phyloP scores from a whole-genome alignment of 139 green algal species.

The Chlorella sp. region DNA sequence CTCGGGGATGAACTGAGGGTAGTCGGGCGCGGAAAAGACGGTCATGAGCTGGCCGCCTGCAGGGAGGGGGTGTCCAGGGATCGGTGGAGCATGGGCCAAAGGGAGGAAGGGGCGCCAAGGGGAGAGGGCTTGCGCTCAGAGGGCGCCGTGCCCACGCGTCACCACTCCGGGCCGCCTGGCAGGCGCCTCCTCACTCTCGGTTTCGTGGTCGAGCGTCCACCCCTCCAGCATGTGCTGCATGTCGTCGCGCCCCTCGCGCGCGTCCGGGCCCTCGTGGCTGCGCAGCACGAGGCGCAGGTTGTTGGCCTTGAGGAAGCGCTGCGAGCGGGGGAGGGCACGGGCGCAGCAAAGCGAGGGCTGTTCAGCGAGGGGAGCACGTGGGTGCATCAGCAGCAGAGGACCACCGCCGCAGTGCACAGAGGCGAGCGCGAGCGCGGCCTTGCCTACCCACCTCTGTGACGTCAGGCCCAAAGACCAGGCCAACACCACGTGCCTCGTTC shows the following conservation, averaged over 20 bases:
- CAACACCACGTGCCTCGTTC: slow-evolving; percentile 87
- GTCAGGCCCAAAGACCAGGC: slow-evolving; percentile 90
- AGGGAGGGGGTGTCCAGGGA: slow-evolving; percentile 11
- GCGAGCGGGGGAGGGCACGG: neutral
- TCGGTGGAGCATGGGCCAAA: too few relatives aligned
- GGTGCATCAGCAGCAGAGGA: neutral
- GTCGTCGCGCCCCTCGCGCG: slow-evolving; percentile 69
- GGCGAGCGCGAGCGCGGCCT: neutral
- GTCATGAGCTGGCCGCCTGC: slow-evolving; percentile 30
- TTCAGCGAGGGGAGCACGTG: neutral
- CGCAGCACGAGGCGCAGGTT: slow-evolving; percentile 70
- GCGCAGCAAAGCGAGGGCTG: too few relatives aligned
- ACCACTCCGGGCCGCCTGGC: too few relatives aligned
- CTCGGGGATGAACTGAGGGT: slow-evolving; percentile 75
- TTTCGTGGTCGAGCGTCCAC: slow-evolving; percentile 86
- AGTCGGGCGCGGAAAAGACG: slow-evolving; percentile 79
- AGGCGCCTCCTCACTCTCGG: slow-evolving; percentile 48
- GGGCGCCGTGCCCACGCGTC: too few relatives aligned
- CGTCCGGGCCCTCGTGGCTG: slow-evolving; percentile 93
- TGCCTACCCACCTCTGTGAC: slow-evolving; percentile 67
- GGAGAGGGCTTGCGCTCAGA: too few relatives aligned
- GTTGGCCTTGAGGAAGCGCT: slow-evolving; percentile 62
- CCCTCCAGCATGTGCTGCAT: slow-evolving; percentile 75
- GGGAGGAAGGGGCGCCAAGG: too few relatives aligned
- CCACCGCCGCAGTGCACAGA: neutral